A percentile compares a stretch with the other conserved stretches of the same genome.
Conservation (phyloP, 106 monocot species). For the Acanthochlamys bracteata region DNA sequence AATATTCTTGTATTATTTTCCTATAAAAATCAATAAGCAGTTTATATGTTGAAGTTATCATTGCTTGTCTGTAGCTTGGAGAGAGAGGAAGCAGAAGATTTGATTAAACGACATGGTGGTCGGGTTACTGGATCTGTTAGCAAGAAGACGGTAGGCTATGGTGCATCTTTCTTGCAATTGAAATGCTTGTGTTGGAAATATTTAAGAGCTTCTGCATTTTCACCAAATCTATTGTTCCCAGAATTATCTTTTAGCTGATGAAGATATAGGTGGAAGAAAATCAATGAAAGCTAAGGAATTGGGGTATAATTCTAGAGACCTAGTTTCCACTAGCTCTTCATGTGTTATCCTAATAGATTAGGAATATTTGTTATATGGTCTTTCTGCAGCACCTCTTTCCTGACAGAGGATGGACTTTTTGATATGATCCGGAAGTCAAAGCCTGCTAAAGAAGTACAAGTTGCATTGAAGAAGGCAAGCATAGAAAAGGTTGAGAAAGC, state of each 20-base stretch:
- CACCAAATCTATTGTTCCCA: slow-evolving; percentile 13
- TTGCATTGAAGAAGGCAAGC: slow-evolving; percentile 24
- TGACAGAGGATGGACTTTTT: slow-evolving; percentile 97
- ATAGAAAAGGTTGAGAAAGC: slow-evolving; percentile 30
- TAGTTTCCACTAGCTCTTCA: neutral
- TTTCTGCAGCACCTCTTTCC: slow-evolving; percentile 47
- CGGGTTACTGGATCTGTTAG: slow-evolving; percentile 89
- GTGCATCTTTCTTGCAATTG: neutral
- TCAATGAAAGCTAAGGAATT: slow-evolving; percentile 79
- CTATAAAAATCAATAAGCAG: no score
- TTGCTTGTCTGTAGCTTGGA: slow-evolving; percentile 59
- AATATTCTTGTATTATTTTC: no score
- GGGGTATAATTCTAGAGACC: slow-evolving; percentile 32
- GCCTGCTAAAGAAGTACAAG: slow-evolving; percentile 41
- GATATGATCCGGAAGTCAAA: slow-evolving; percentile 91
- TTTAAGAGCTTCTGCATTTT: slow-evolving; percentile 4
- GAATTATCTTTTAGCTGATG: slow-evolving; percentile 91
- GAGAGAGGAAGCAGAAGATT: slow-evolving; percentile 94
- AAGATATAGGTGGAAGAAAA: slow-evolving; percentile 95
- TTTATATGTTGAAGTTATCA: slow-evolving; percentile 9
- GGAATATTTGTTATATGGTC: slow-evolving; percentile 3
- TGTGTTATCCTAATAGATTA: neutral
- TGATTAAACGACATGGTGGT: slow-evolving; percentile 88
- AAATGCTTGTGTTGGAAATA: neutral
- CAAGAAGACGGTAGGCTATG: slow-evolving; percentile 73